Conservation (phyloP, 306 rosid genomes). For the Begonia masoniana region DNA sequence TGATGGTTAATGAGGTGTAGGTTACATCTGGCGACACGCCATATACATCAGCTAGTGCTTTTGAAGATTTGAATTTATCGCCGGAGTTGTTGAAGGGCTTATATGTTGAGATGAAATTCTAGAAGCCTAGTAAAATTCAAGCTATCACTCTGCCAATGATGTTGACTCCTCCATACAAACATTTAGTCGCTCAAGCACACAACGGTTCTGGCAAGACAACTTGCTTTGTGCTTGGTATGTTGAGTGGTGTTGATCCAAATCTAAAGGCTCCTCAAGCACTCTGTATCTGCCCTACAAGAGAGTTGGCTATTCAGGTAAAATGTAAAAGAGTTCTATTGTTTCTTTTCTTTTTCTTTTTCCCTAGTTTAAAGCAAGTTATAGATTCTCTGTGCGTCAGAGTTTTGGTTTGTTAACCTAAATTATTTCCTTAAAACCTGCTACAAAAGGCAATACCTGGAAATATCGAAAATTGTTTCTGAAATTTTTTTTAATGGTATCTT, state of each 20-base stretch:
- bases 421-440: too few relatives aligned
- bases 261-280: constrained; percentile 72
- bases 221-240: constrained; percentile 89
- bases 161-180: constrained; percentile 54
- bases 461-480: too few relatives aligned
- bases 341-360: too few relatives aligned
- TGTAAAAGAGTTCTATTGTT: too few relatives aligned
- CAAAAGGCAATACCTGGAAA: too few relatives aligned
- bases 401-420: too few relatives aligned
- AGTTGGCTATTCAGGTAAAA: constrained; percentile 75
- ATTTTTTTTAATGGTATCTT: too few relatives aligned
- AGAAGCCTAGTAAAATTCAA: constrained; percentile 84
- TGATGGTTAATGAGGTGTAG: too few relatives aligned
- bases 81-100: constrained; percentile 66
- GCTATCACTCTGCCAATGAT: constrained; percentile 86
- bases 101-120: constrained; percentile 74
- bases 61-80: constrained; percentile 56
- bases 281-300: constrained; percentile 86
- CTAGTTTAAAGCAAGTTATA: too few relatives aligned
- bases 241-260: constrained; percentile 69
- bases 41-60: constrained; percentile 61
- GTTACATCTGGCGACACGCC: constrained; percentile 60
- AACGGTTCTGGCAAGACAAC: constrained; percentile 95
- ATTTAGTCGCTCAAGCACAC: constrained; percentile 87
- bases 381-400: too few relatives aligned